These are phyloP conservation scores for Aspergillus sclerotialis DNA, from an alignment of 2,329 filamentous ascomycete genomes.

Conservation along the genomic window DNA sequence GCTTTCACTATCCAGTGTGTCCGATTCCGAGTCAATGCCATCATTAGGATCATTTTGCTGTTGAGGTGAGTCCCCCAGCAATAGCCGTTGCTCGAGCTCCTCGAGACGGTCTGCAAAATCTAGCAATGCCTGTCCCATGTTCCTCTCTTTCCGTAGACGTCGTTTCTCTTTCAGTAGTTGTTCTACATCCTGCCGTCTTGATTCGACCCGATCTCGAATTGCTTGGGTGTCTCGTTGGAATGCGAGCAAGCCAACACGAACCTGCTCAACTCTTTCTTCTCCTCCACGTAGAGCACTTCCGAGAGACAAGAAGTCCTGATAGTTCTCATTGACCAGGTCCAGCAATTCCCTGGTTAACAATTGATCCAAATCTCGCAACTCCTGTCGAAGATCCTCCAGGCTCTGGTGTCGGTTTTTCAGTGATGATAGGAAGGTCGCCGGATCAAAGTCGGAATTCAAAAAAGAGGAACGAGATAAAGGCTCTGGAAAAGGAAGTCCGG, in stretches of 20 bases:
- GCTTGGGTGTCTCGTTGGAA: slow-evolving; percentile 77
- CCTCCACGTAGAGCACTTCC: slow-evolving; percentile 78
- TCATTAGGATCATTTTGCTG: slow-evolving; percentile 10
- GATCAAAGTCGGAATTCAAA: slow-evolving; percentile 67
- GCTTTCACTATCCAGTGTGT: slow-evolving; percentile 27
- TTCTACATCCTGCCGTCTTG: slow-evolving; percentile 57
- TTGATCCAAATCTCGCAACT: slow-evolving; percentile 73
- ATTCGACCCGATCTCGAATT: slow-evolving; percentile 59
- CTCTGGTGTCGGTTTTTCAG: slow-evolving; percentile 87
- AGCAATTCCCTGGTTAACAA: slow-evolving; percentile 79
- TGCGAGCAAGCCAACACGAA: slow-evolving; percentile 76
- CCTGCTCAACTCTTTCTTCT: slow-evolving; percentile 84
- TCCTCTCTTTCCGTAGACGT: slow-evolving; percentile 56
- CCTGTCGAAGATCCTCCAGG: slow-evolving; percentile 82
- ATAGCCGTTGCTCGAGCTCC: slow-evolving; percentile 61
- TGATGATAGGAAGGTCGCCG: slow-evolving; percentile 74
- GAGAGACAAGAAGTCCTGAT: slow-evolving; percentile 79
- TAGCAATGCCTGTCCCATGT: slow-evolving; percentile 47
- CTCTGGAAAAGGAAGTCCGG: slow-evolving; percentile 76
- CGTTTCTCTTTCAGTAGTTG: slow-evolving; percentile 60
- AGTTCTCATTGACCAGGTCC: slow-evolving; percentile 92
- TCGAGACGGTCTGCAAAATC: slow-evolving; percentile 41
- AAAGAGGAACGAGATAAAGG: slow-evolving; percentile 81
- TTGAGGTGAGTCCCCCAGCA: slow-evolving; percentile 48
- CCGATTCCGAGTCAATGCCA: slow-evolving; percentile 27